Conservation (phyloP, 768 basidiomycete species). For the Boletus fagicola region DNA sequence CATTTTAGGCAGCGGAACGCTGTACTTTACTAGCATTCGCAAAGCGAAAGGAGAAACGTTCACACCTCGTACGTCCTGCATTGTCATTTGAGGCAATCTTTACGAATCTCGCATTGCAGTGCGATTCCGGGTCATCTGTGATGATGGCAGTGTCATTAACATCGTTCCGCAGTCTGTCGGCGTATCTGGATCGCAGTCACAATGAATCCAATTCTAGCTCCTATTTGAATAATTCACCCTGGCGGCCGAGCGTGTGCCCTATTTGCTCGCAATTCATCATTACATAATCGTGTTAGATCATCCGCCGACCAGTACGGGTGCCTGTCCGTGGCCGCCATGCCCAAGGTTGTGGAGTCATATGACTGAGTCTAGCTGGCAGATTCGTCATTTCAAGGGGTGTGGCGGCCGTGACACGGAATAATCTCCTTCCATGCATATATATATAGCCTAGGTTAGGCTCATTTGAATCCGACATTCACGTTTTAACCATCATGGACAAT, state of each 20-base stretch:
- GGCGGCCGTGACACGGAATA: too few species aligned
- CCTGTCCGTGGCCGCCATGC: background rate
- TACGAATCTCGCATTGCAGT: slow-evolving; percentile 36
- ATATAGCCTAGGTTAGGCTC: too few species aligned
- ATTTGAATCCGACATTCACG: background rate
- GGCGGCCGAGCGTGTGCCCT: background rate
- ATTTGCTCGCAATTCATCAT: background rate
- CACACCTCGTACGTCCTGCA: slow-evolving; percentile 48
- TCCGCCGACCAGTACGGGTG: too few species aligned
- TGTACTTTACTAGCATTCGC: slow-evolving; percentile 83
- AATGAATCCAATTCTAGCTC: background rate
- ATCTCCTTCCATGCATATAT: too few species aligned
- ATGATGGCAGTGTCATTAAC: slow-evolving; percentile 53
- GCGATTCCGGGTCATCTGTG: slow-evolving; percentile 65
- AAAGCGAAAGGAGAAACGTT: slow-evolving; percentile 71
- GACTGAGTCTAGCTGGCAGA: too few species aligned
- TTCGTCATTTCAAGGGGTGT: too few species aligned
- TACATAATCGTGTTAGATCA: too few species aligned
- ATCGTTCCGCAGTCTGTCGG: slow-evolving; percentile 10
- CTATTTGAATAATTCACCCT: background rate
- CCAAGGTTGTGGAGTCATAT: slow-evolving; percentile 1
- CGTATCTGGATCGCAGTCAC: background rate
- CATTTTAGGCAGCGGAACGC: slow-evolving; percentile 60
- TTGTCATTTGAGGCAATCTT: background rate
- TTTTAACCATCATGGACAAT: slow-evolving; percentile 18